A percentile compares a stretch with the other conserved stretches of the same genome.
Conservation (phyloP, 148 eudicot genomes). For the Fagopyrum tataricum region DNA sequence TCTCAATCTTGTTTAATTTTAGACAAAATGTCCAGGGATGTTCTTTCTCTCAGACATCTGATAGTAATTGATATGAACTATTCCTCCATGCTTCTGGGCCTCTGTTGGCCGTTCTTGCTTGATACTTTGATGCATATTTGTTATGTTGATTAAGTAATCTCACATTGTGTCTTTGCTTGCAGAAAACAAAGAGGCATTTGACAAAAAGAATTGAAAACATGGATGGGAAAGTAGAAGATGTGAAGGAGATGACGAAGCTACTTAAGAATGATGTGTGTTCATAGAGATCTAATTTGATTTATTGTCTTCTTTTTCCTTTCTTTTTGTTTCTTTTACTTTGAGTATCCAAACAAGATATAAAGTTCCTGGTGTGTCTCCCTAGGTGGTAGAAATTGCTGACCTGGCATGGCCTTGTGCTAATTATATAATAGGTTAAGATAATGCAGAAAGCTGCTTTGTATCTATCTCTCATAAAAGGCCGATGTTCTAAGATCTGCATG, state of each 20-base stretch:
- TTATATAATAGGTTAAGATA: neutral
- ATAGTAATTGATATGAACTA: neutral
- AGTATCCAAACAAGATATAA: neutral
- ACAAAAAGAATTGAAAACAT: constrained; percentile 73
- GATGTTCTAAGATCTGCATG: neutral
- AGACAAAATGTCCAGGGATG: neutral
- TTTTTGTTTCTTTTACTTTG: neutral
- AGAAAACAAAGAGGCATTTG: constrained; percentile 81
- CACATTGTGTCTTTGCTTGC: constrained; percentile 13
- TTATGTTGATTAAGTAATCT: neutral
- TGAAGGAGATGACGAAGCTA: constrained; percentile 55
- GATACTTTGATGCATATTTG: too few species aligned
- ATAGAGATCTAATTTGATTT: neutral
- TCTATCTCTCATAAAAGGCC: neutral
- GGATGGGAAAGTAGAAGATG: constrained; percentile 79
- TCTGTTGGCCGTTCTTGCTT: too few species aligned
- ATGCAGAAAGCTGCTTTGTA: neutral
- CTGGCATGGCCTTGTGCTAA: neutral
- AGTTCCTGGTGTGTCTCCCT: neutral
- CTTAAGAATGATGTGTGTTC: constrained; percentile 50
- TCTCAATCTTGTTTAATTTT: neutral
- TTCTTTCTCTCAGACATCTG: neutral
- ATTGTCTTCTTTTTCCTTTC: neutral
- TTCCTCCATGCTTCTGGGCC: neutral
- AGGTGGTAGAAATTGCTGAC: neutral